These are phyloP conservation scores for Backusella sp. DNA, from an alignment of 192 early-diverging fungal genomes.

Conservation along the genomic window DNA sequence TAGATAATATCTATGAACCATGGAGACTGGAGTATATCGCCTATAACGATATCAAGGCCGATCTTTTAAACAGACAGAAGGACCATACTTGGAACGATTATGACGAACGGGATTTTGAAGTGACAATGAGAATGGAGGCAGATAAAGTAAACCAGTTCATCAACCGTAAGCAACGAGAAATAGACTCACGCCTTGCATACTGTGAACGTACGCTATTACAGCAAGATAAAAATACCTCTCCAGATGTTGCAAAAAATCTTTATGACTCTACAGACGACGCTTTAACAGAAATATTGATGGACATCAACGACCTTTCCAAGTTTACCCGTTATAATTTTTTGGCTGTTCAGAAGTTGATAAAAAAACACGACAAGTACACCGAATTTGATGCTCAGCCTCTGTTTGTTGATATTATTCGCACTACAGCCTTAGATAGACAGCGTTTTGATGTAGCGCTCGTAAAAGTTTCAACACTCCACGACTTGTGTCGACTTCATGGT, in stretches of 20 bases:
- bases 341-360: constrained; percentile 86
- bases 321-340: constrained; percentile 63
- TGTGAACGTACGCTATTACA: constrained; percentile 57
- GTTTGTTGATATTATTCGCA: constrained; percentile 26
- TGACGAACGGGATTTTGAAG: constrained; percentile 86
- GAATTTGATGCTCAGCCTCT: constrained; percentile 35
- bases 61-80: constrained; percentile 47
- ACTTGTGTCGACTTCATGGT: constrained; percentile 27
- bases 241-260: constrained; percentile 26
- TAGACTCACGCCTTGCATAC: constrained; percentile 68
- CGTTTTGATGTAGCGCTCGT: constrained; percentile 60
- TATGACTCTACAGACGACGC: constrained; percentile 37
- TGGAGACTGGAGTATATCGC: constrained; percentile 84
- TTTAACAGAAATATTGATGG: constrained; percentile 33
- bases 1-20: constrained; percentile 62
- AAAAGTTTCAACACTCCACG: constrained; percentile 30
- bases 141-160: constrained; percentile 78
- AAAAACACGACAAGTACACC: constrained; percentile 90
- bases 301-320: constrained; percentile 36
- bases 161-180: constrained; percentile 70
- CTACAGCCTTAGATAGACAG: constrained; percentile 55
- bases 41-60: constrained; percentile 66
- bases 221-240: constrained; percentile 3
- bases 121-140: constrained; percentile 78
- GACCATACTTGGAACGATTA: constrained; percentile 70